phyloP scores from a whole-genome alignment of 2,329 filamentous ascomycete species.

The Raffaelea ambrosiae region DNA sequence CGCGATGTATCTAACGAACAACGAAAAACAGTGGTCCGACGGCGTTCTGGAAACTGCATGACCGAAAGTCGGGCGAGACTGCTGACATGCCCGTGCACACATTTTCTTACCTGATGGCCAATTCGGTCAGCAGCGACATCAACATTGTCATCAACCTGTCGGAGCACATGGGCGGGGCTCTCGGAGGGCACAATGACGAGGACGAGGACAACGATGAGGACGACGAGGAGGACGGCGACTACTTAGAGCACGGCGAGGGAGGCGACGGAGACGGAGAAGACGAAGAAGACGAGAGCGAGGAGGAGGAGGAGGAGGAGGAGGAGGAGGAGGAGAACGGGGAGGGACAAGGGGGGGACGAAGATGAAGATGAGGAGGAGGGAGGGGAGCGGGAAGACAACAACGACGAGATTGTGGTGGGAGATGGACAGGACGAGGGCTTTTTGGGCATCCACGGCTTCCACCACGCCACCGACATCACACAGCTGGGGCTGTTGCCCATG shows the following conservation, averaged over 20 bases:
- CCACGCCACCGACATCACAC: too few relatives aligned
- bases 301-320: not conserved
- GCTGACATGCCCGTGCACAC: not conserved
- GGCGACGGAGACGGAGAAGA: not conserved
- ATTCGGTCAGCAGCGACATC: not conserved
- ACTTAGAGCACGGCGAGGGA: not conserved
- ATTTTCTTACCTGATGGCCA: slow-evolving; percentile 6
- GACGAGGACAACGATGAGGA: slow-evolving; percentile 2
- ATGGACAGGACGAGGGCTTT: too few relatives aligned
- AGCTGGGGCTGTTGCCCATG: too few relatives aligned
- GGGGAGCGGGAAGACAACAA: too few relatives aligned
- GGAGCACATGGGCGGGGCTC: too few relatives aligned
- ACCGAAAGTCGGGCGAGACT: not conserved
- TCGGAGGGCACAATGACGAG: not conserved
- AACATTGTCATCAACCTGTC: slow-evolving; percentile 9
- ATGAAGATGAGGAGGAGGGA: not conserved
- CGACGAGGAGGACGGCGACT: not conserved
- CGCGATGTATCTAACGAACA: not conserved
- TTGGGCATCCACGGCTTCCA: too few relatives aligned
- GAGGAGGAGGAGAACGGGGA: not conserved
- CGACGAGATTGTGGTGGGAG: too few relatives aligned
- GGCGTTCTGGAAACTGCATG: slow-evolving; percentile 63
- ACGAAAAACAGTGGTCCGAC: slow-evolving; percentile 51
- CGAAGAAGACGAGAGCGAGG: slow-evolving; percentile 1
- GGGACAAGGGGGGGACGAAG: not conserved